A percentile compares a stretch with the other conserved stretches of the same genome.
phyloP scores from a whole-genome alignment of 345 rosid species.

The Arabidopsis thaliana region DNA sequence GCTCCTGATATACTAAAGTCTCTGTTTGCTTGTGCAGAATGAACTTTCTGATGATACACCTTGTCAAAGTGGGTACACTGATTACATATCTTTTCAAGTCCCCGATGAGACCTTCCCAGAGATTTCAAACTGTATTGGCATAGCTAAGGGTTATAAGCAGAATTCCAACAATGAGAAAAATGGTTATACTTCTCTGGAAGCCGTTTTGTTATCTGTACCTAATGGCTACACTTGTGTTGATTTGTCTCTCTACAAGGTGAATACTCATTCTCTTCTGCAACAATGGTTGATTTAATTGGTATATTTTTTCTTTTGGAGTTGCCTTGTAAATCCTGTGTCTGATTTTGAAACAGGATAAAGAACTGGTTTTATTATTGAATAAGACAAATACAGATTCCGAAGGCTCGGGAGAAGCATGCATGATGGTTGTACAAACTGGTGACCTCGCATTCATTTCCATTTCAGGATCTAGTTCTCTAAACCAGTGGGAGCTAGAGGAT shows the following conservation, averaged over 20 bases:
- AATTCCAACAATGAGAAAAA: slow-evolving; percentile 43
- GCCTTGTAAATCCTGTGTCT: slow-evolving; percentile 15
- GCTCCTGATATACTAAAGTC: slow-evolving; percentile 8
- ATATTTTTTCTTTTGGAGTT: slow-evolving; percentile 12
- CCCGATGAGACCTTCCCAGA: slow-evolving; percentile 57
- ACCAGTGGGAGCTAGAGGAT: slow-evolving; percentile 61
- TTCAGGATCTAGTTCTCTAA: slow-evolving; percentile 50
- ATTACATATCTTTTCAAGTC: slow-evolving; percentile 71
- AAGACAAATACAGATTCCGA: slow-evolving; percentile 53
- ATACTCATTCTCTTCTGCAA: slow-evolving; percentile 18
- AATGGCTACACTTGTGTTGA: slow-evolving; percentile 71
- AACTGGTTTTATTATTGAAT: slow-evolving; percentile 70
- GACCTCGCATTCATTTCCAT: slow-evolving; percentile 71
- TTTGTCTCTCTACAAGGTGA: slow-evolving; percentile 86
- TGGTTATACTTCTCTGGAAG: slow-evolving; percentile 63
- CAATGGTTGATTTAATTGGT: background rate
- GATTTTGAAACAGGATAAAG: slow-evolving; percentile 61
- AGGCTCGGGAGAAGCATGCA: slow-evolving; percentile 75
- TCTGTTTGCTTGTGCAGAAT: slow-evolving; percentile 48
- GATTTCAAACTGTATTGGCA: slow-evolving; percentile 61
- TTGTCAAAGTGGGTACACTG: slow-evolving; percentile 54
- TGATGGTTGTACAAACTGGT: slow-evolving; percentile 72
- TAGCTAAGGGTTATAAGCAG: slow-evolving; percentile 61
- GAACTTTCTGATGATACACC: slow-evolving; percentile 44
- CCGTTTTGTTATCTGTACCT: slow-evolving; percentile 65